Conservation (phyloP, 2,329 filamentous ascomycete genomes). For the Talaromyces sp. region DNA sequence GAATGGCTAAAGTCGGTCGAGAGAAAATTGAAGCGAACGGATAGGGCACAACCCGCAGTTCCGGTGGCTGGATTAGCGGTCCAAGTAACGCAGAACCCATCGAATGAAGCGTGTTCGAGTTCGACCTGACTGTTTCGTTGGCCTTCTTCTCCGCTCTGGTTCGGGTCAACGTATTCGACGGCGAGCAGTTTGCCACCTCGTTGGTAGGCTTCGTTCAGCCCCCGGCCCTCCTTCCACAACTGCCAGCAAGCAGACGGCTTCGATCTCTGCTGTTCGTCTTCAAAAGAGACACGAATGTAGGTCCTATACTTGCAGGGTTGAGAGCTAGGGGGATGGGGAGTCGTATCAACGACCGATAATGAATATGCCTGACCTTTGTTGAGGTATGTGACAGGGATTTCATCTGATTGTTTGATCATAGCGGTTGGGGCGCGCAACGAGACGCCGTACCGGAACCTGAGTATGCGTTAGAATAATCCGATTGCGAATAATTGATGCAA, state of each 20-base stretch:
- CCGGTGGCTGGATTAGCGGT: conserved; percentile 63
- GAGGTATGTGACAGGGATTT: conserved; percentile 95
- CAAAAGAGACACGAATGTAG: conserved; percentile 91
- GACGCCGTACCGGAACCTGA: conserved; percentile 78
- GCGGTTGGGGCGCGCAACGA: conserved; percentile 91
- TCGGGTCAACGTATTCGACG: conserved; percentile 81
- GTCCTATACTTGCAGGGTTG: conserved; percentile 75
- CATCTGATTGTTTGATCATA: conserved; percentile 80
- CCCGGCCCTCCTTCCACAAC: conserved; percentile 92
- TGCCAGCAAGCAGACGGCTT: conserved; percentile 83
- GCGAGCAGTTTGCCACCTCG: conserved; percentile 87
- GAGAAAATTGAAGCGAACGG: conserved; percentile 95
- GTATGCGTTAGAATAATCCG: not conserved
- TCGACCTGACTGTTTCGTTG: conserved; percentile 61
- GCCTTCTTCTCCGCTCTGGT: conserved; percentile 51
- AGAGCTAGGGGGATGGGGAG: conserved; percentile 54
- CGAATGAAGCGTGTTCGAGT: conserved; percentile 75
- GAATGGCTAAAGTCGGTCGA: conserved; percentile 99
- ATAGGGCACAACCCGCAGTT: conserved; percentile 72
- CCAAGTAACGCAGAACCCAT: conserved; percentile 91
- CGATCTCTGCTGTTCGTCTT: conserved; percentile 87
- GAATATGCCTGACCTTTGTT: conserved; percentile 97
- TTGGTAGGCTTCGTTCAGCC: conserved; percentile 93
- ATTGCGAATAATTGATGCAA: not conserved
- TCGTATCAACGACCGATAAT: conserved; percentile 75